phyloP scores from a whole-genome alignment of 208 protist species.

The Acanthamoeba lenticulata region DNA sequence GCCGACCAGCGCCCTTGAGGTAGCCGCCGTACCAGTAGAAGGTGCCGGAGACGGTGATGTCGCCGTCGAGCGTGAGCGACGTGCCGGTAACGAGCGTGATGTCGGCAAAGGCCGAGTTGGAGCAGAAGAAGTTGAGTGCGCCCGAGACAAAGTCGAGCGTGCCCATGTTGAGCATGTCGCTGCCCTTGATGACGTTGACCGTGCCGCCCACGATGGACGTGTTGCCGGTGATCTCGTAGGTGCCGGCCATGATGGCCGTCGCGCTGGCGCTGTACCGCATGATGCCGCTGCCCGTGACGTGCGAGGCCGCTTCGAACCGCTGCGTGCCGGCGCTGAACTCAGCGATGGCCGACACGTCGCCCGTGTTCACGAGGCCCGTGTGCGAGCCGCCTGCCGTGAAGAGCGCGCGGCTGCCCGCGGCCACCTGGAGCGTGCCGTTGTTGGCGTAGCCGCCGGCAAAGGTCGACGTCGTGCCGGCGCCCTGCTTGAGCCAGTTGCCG shows the following conservation, averaged over 20 bases:
- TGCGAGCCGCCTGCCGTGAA: conserved; percentile 15
- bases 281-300: neutral
- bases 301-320: neutral
- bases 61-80: conserved; percentile 60
- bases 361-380: neutral
- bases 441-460: conserved; percentile 62
- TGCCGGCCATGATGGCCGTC: conserved; percentile 55
- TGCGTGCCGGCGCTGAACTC: conserved; percentile 53
- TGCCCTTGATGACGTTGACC: conserved; percentile 65
- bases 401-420: neutral
- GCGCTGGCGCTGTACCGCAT: conserved; percentile 40
- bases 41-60: conserved; percentile 63
- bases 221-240: conserved; percentile 31
- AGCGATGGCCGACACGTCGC: neutral
- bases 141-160: conserved; percentile 58
- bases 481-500: conserved; percentile 51
- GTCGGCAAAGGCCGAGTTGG: conserved; percentile 51
- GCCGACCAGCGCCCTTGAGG: conserved; percentile 52
- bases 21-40: conserved; percentile 67
- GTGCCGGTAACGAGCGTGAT: conserved; percentile 58
- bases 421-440: conserved; percentile 53
- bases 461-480: neutral
- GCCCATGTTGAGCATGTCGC: conserved; percentile 55
- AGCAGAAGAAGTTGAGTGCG: conserved; percentile 61
- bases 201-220: conserved; percentile 62